A percentile compares a stretch with the other conserved stretches of the same genome.
Evolutionary conservation across 306 rosid genomes (phyloP).

Genomic region (Gleditsia sinensis): DNA sequence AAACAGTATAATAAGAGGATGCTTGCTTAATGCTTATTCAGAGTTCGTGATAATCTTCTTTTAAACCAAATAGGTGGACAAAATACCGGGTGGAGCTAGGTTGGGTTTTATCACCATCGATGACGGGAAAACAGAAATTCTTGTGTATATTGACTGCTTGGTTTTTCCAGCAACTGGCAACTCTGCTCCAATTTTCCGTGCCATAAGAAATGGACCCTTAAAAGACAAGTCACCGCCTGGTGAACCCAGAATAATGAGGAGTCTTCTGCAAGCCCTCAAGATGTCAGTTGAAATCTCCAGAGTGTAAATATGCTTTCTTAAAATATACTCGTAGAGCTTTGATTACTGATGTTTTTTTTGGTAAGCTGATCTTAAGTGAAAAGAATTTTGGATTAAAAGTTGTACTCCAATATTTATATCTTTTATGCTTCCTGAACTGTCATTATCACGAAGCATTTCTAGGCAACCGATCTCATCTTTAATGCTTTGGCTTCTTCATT

Average conservation of each 20-base stretch:
- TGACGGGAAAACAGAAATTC: conserved; percentile 83
- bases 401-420: background rate
- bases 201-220: conserved; percentile 71
- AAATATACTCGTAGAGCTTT: background rate
- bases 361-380: background rate
- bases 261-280: conserved; percentile 78
- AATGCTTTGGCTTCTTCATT: background rate
- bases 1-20: conserved; percentile 14
- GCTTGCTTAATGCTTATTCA: conserved; percentile 14
- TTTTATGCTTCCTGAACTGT: background rate
- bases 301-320: conserved; percentile 38
- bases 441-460: background rate
- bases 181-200: conserved; percentile 79
- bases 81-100: conserved; percentile 82
- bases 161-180: conserved; percentile 59
- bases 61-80: conserved; percentile 71
- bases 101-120: conserved; percentile 79
- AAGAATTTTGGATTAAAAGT: conserved; percentile 23
- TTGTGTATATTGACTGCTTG: conserved; percentile 82
- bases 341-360: background rate
- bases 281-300: conserved; percentile 78
- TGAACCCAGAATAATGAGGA: conserved; percentile 92
- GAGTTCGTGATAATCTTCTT: background rate
- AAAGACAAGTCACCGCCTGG: conserved; percentile 82
- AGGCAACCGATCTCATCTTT: background rate